These are phyloP conservation scores for Fusarium sp. DNA, from an alignment of 2,329 filamentous ascomycete species.

Conservation along the genomic window DNA sequence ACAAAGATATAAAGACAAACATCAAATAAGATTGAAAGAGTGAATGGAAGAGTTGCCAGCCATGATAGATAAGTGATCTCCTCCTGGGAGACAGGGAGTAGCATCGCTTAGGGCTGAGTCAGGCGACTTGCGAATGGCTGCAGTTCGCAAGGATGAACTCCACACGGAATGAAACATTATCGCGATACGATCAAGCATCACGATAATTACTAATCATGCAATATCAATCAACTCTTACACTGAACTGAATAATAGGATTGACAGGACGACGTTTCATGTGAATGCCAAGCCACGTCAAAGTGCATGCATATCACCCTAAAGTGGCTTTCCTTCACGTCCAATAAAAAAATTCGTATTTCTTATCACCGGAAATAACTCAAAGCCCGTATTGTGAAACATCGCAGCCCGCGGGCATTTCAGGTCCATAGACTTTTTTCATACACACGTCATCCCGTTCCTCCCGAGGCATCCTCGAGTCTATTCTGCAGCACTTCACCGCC, in stretches of 20 bases:
- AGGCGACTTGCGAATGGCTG: neutral
- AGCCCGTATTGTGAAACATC: neutral
- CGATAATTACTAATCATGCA: neutral
- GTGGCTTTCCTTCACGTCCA: neutral
- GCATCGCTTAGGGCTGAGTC: constrained; percentile 6
- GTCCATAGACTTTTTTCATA: neutral
- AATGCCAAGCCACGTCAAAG: neutral
- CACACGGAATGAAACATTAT: neutral
- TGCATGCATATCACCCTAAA: neutral
- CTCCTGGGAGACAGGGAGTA: too few relatives aligned
- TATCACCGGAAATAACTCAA: neutral
- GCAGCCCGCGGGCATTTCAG: neutral
- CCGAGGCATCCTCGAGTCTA: constrained; percentile 10
- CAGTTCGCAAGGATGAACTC: neutral
- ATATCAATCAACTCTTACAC: neutral
- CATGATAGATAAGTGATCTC: neutral
- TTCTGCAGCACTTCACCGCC: constrained; percentile 33
- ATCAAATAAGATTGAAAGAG: too few relatives aligned
- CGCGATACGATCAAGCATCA: neutral
- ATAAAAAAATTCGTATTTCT: neutral
- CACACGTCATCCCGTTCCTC: constrained; percentile 15
- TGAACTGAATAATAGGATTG: neutral
- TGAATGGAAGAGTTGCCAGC: rapidly evolving
- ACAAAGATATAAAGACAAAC: rapidly evolving
- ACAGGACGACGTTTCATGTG: neutral